Conservation (phyloP, 192 early-diverging fungal genomes). For the Backusella westeae region DNA sequence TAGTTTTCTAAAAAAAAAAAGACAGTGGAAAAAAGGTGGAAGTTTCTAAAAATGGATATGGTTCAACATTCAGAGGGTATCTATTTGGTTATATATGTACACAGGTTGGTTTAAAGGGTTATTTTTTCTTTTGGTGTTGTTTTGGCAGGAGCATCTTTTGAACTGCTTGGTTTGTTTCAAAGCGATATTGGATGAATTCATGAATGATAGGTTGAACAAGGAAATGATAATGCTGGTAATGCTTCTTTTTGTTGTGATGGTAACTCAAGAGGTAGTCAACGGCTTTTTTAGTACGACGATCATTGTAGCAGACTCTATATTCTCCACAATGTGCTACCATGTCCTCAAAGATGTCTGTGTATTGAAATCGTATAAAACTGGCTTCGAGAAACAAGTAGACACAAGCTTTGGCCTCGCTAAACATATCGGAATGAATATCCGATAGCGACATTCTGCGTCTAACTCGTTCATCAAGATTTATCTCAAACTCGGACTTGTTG, state of each 20-base stretch:
- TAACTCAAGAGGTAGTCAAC: conserved; percentile 25
- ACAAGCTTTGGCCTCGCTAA: conserved; percentile 32
- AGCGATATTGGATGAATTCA: neutral
- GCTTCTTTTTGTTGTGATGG: neutral
- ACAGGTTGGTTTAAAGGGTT: neutral
- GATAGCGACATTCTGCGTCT: conserved; percentile 21
- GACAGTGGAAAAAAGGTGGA: neutral
- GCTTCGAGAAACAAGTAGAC: conserved; percentile 40
- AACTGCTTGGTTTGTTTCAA: neutral
- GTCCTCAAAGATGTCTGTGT: conserved; percentile 10
- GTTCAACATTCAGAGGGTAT: neutral
- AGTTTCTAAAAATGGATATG: neutral
- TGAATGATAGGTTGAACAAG: neutral
- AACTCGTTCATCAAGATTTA: conserved; percentile 49
- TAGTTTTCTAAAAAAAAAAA: neutral
- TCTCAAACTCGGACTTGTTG: conserved; percentile 44
- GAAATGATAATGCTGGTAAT: neutral
- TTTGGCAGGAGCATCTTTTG: neutral
- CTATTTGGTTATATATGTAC: neutral
- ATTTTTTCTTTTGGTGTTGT: neutral
- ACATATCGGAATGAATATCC: conserved; percentile 13
- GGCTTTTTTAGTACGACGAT: conserved; percentile 20
- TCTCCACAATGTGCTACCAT: conserved; percentile 40
- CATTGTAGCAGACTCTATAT: conserved; percentile 20
- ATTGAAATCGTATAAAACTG: conserved; percentile 34